Conservation (phyloP, 495 filamentous ascomycete genomes). For the Penicillium cataractarum region DNA sequence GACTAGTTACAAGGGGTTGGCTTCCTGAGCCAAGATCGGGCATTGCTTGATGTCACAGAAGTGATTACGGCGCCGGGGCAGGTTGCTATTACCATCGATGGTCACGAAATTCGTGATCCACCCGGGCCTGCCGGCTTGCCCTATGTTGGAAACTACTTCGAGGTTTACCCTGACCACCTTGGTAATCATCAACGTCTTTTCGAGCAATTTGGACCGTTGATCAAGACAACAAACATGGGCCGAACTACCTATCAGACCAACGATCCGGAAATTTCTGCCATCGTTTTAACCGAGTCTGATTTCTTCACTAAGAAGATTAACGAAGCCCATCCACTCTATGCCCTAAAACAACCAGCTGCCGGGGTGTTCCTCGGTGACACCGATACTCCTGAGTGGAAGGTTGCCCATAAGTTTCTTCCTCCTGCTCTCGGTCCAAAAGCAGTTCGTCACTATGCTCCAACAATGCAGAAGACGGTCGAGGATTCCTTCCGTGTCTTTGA, state of each 20-base stretch:
- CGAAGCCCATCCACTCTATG: constrained; percentile 50
- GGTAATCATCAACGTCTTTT: constrained; percentile 63
- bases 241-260: constrained; percentile 54
- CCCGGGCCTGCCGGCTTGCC: constrained; percentile 53
- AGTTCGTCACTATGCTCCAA: constrained; percentile 57
- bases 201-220: constrained; percentile 52
- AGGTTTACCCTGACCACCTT: constrained; percentile 60
- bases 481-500: constrained; percentile 56
- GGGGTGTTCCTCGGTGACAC: constrained; percentile 58
- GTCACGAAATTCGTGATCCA: constrained; percentile 43
- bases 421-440: constrained; percentile 58
- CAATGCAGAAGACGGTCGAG: constrained; percentile 53
- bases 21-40: constrained; percentile 37
- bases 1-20: constrained; percentile 35
- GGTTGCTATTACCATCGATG: constrained; percentile 49
- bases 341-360: constrained; percentile 48
- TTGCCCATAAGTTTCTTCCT: constrained; percentile 59
- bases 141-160: constrained; percentile 54
- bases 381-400: constrained; percentile 48
- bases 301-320: constrained; percentile 59
- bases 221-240: constrained; percentile 59
- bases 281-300: constrained; percentile 47
- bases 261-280: constrained; percentile 45
- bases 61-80: constrained; percentile 32
- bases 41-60: constrained; percentile 30